Base-by-base conservation (phyloP, 169 alveolate species). In the Neospora caninum region DNA sequence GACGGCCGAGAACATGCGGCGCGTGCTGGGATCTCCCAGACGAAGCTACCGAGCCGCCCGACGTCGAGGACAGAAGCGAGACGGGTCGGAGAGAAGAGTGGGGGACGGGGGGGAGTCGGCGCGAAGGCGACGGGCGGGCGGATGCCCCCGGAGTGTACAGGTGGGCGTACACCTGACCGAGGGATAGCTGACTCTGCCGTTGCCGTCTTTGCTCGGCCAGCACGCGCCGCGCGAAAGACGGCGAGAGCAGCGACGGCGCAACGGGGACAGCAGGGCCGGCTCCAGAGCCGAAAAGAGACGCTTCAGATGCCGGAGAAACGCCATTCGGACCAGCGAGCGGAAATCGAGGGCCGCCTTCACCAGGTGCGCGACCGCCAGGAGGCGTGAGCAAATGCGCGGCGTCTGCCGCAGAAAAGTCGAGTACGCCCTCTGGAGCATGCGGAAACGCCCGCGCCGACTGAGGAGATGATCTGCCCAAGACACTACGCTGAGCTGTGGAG, bases 181-280 rank as follows among this genome's bases (percentile, higher is more conserved):
- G 86, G 42, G 86, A 78, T 0, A n/a, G 86, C 49, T 78, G 86
- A 16, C 45, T 18, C 13, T 38, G 39, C 45, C 42, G 86, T 43
- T 78, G 86, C 27, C 86, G 86, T 22, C 86, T 18, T 25, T 78
- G 86, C n/a, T 78, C 86, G 13, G 86, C 86, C 2, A 20, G 86
- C 86, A 78, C 86, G 45, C 86, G 86, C 27, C 86, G 45, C 22
- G 45, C 86, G 42, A 78, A 78, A n/a, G 86, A n/a, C 43, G 86
- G 29, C 9, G 86, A n/a, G 29, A 78, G 29, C 27, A 22, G 86
- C 9, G 45, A 10, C 27, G 86, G 9, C 22, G 86, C 49, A 31
- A n/a, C 34, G n/a, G 86, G 4, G 45, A 16, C 39, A 20, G 86
- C 9, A n/a, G 86, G 9, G 43, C 13, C 73, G 31, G 73, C 20